Conservation (phyloP, 768 basidiomycete species). For the Cantharellus cinnabarinus region DNA sequence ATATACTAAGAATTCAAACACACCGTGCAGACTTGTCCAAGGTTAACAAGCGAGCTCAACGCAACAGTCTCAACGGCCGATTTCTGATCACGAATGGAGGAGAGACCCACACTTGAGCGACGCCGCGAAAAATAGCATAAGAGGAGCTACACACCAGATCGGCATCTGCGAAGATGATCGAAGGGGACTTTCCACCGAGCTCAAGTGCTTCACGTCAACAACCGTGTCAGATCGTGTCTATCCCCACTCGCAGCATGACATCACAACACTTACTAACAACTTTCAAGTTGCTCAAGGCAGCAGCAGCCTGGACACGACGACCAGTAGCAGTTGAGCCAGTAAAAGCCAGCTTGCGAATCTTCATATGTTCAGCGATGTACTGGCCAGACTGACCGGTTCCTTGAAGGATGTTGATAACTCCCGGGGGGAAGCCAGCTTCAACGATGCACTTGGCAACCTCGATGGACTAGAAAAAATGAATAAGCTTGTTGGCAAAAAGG, state of each 20-base stretch:
- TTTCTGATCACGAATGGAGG: not conserved
- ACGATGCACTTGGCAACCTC: constrained; percentile 23
- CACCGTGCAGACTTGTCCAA: not conserved
- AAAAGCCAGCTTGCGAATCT: constrained; percentile 60
- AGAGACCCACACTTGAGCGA: not conserved
- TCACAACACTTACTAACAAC: constrained; percentile 31
- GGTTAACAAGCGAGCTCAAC: not conserved
- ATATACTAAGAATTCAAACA: not conserved
- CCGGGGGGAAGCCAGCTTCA: constrained; percentile 55
- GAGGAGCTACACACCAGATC: constrained; percentile 26
- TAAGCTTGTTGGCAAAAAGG: constrained; percentile 3
- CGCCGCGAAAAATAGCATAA: not conserved
- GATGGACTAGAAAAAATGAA: constrained; percentile 46
- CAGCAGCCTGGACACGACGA: constrained; percentile 55
- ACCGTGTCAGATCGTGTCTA: not conserved
- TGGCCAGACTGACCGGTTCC: constrained; percentile 57
- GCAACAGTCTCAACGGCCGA: not conserved
- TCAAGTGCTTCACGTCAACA: constrained; percentile 11
- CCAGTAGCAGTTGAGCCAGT: constrained; percentile 65
- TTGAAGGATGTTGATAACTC: constrained; percentile 54
- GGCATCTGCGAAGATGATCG: constrained; percentile 52
- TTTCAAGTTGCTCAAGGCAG: constrained; percentile 67
- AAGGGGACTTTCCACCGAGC: constrained; percentile 37
- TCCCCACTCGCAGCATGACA: not conserved
- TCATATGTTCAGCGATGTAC: constrained; percentile 42